phyloP scores from a whole-genome alignment of 1,139 yeast genomes.

The Blastobotrys capitulatus region DNA sequence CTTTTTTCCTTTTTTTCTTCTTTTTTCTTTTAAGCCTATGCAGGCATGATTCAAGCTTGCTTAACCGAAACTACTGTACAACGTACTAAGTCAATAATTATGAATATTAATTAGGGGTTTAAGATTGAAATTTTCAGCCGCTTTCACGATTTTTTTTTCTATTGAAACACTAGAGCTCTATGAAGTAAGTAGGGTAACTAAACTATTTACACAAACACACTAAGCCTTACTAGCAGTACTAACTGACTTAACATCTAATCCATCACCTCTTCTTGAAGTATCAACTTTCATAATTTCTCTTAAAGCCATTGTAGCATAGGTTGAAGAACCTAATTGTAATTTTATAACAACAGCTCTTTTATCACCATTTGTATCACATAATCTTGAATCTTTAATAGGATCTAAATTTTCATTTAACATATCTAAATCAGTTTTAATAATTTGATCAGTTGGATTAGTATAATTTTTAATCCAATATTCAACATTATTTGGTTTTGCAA shows the following conservation, averaged over 20 bases:
- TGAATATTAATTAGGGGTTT: too few species aligned
- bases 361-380: slow-evolving; percentile 36
- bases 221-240: too few species aligned
- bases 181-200: too few species aligned
- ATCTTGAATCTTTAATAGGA: slow-evolving; percentile 25
- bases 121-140: too few species aligned
- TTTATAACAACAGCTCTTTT: slow-evolving; percentile 68
- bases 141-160: too few species aligned
- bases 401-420: slow-evolving; percentile 43
- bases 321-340: slow-evolving; percentile 76
- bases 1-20: too few species aligned
- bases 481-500: slow-evolving; percentile 60
- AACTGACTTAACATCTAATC: slow-evolving; percentile 12
- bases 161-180: too few species aligned
- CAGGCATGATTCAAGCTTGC: too few species aligned
- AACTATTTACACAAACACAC: too few species aligned
- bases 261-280: slow-evolving; percentile 61
- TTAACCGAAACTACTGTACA: too few species aligned
- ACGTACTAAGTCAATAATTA: too few species aligned
- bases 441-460: slow-evolving; percentile 55
- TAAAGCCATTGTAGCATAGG: slow-evolving; percentile 97
- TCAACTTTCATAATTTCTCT: slow-evolving; percentile 86
- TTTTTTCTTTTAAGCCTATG: too few species aligned
- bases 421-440: slow-evolving; percentile 80
- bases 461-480: slow-evolving; percentile 64